A percentile compares a stretch with the other conserved stretches of the same genome.
Evolutionary conservation across 768 basidiomycete species (phyloP).

Genomic region (Megacollybia marginata): DNA sequence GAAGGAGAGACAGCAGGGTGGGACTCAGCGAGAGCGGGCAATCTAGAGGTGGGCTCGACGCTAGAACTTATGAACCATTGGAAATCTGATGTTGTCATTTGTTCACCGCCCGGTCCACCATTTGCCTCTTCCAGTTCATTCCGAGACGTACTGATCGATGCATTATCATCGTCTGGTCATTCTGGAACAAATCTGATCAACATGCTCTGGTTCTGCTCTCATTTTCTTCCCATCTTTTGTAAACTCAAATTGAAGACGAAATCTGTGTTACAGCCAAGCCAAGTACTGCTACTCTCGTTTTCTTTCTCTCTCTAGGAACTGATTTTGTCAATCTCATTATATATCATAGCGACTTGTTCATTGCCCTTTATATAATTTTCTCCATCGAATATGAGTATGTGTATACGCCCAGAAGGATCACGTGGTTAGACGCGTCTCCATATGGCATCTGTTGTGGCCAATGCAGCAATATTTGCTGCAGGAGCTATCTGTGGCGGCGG

Average conservation of each 20-base stretch:
- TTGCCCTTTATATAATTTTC: too few species aligned
- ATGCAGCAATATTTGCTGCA: constrained; percentile 72
- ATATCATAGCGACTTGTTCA: too few species aligned
- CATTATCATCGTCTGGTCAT: too few species aligned
- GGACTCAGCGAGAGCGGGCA: constrained; percentile 36
- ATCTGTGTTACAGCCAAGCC: too few species aligned
- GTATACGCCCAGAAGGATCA: too few species aligned
- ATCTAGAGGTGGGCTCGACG: constrained; percentile 67
- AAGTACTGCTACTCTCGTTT: not conserved
- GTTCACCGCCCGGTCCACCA: too few species aligned
- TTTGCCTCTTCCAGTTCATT: too few species aligned
- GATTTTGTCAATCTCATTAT: not conserved
- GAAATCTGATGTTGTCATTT: constrained; percentile 51
- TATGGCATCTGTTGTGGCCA: constrained; percentile 34
- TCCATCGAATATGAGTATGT: too few species aligned
- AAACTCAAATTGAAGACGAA: too few species aligned
- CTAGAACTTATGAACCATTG: constrained; percentile 79
- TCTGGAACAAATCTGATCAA: too few species aligned
- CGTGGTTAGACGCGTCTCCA: not conserved
- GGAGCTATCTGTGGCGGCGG: constrained; percentile 80
- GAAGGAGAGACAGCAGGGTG: constrained; percentile 53
- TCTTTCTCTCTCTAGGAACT: not conserved
- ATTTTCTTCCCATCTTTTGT: not conserved
- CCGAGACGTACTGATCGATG: too few species aligned
- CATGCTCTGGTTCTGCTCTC: too few species aligned